Evolutionary conservation across 495 filamentous ascomycete genomes (phyloP), one percentile per base, ranked within the genome.

Genomic region (Baudoinia panamericana): DNA sequence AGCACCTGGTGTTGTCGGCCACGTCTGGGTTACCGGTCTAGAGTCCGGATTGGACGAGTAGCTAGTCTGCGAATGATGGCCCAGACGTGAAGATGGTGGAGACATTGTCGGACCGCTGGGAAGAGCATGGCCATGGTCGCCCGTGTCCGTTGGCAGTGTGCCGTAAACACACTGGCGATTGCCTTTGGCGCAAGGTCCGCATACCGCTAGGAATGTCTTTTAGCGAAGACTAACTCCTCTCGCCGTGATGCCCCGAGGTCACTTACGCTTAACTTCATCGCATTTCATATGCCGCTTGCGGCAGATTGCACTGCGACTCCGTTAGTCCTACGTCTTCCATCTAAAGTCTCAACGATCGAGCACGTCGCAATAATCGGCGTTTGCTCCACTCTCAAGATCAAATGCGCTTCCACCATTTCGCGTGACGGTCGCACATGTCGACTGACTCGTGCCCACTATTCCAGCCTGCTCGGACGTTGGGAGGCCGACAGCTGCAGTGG

Each of bases 271-370:
- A 20, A 19, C 9, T 15, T 44, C 41, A 29, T 44, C 41, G 24
- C 41, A 44, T 21, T 51, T 51, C 30, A 51, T 38, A 19, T 43
- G 48, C 16, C 48, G 29, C 27, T 42, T 47, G 17, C 48, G 30
- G 21, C 48, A 51, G 17, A 43, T 27, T 2, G 34, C 23, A 27
- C 46, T 50, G 36, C 2, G 17, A 27, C 15, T 8, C 5, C 12
- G 17, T 41, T 19, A 33, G n/a, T n/a, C n/a, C n/a, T n/a, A n/a
- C n/a, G 16, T 34, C 16, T 34, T 9, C 16, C 31, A 34, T 18
- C 11, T 34, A 18, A 34, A 34, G 31, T 34, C 11, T 9, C 33
- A 19, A 36, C 20, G 20, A 5, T n/a, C n/a, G n/a, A n/a, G n/a
- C n/a, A n/a, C n/a, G n/a, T n/a, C n/a, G n/a, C n/a, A n/a, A n/a